Evolutionary conservation across 2,329 filamentous ascomycete species (phyloP).

Genomic region (Monosporascus ibericus): DNA sequence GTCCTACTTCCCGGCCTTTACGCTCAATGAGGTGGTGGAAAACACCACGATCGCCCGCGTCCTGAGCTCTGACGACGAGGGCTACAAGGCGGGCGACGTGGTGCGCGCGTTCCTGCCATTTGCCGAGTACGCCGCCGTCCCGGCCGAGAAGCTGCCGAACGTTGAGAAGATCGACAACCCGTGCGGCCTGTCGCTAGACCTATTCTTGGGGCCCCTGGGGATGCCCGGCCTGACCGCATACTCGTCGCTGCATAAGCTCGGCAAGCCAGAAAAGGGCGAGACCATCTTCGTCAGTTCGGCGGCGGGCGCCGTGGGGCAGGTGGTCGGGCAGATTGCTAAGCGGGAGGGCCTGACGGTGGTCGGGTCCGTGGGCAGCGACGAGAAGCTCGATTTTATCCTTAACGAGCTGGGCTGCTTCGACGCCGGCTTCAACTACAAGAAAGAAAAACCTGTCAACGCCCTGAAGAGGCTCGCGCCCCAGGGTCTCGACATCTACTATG

Average conservation of each 20-base stretch:
- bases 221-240: conserved; percentile 75
- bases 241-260: conserved; percentile 67
- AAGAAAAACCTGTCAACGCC: conserved; percentile 58
- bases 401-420: conserved; percentile 68
- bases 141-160: conserved; percentile 35
- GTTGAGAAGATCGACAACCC: conserved; percentile 55
- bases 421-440: conserved; percentile 76
- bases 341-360: conserved; percentile 69
- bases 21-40: conserved; percentile 53
- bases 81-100: conserved; percentile 58
- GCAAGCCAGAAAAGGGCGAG: conserved; percentile 66
- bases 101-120: conserved; percentile 46
- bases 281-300: conserved; percentile 73
- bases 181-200: conserved; percentile 50
- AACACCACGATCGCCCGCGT: conserved; percentile 57
- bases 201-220: conserved; percentile 64
- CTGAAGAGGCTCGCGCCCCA: conserved; percentile 61
- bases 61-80: conserved; percentile 54
- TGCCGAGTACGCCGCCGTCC: conserved; percentile 57
- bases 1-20: conserved; percentile 56
- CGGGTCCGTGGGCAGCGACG: conserved; percentile 71
- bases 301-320: conserved; percentile 66
- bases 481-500: conserved; percentile 75
- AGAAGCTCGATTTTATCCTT: conserved; percentile 66
- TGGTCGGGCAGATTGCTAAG: conserved; percentile 72